These are phyloP conservation scores for Breynia disticha DNA, from an alignment of 441 rosid genomes.

Conservation along the genomic window DNA sequence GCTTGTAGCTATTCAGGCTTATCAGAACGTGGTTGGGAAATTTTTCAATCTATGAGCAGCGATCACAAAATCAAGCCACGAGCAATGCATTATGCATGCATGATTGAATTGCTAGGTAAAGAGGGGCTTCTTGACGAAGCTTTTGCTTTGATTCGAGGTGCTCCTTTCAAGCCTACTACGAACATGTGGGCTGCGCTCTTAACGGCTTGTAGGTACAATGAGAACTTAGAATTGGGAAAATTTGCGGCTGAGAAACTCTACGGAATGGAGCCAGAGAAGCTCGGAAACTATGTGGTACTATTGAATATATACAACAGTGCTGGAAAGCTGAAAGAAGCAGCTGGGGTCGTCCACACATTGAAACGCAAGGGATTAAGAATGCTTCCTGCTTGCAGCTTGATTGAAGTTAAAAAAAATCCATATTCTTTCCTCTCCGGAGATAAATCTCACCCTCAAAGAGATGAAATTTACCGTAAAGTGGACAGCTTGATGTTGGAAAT, in stretches of 20 bases:
- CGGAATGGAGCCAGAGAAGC: constrained; percentile 80
- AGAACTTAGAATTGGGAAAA: constrained; percentile 71
- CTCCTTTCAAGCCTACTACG: constrained; percentile 58
- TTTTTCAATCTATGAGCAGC: constrained; percentile 59
- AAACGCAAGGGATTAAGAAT: constrained; percentile 67
- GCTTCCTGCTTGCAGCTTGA: constrained; percentile 77
- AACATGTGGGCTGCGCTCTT: constrained; percentile 95
- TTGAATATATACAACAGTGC: constrained; percentile 65
- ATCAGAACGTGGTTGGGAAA: constrained; percentile 66
- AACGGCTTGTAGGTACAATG: constrained; percentile 70
- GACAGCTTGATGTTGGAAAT: constrained; percentile 58
- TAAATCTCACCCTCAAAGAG: constrained; percentile 38
- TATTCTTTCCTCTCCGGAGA: constrained; percentile 66
- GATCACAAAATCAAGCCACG: constrained; percentile 69
- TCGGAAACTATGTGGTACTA: constrained; percentile 64
- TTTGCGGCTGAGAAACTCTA: constrained; percentile 72
- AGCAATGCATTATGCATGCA: constrained; percentile 79
- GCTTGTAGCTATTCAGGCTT: constrained; percentile 79
- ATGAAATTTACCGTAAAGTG: constrained; percentile 58
- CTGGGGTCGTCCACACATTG: constrained; percentile 51
- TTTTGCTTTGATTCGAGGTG: constrained; percentile 51
- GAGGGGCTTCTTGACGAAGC: constrained; percentile 86
- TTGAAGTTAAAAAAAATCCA: constrained; percentile 47
- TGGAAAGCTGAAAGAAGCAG: constrained; percentile 67
- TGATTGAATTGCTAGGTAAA: constrained; percentile 74